phyloP scores from a whole-genome alignment of 2,329 filamentous ascomycete genomes.

The Hymenoscyphus linearis region DNA sequence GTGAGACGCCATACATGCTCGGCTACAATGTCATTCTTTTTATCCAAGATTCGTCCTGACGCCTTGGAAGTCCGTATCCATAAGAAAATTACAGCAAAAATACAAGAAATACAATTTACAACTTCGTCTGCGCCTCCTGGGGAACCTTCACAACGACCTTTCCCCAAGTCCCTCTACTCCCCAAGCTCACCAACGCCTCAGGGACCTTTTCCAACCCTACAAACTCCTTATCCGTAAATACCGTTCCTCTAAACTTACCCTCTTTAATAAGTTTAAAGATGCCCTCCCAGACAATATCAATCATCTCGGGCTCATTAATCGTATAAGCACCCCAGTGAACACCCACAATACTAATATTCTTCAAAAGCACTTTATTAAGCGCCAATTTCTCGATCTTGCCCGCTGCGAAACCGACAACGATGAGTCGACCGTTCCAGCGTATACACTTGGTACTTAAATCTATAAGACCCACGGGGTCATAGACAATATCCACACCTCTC shows the following conservation, averaged over 20 bases:
- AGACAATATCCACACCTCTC: constrained; percentile 79
- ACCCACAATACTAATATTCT: constrained; percentile 87
- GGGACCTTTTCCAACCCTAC: constrained; percentile 76
- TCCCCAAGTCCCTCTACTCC: constrained; percentile 82
- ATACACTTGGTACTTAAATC: constrained; percentile 85
- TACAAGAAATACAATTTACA: constrained; percentile 34
- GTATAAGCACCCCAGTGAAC: constrained; percentile 89
- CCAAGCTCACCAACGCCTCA: constrained; percentile 70
- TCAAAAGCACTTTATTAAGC: constrained; percentile 85
- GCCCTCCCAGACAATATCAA: constrained; percentile 73
- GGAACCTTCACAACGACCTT: constrained; percentile 90
- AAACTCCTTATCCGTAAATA: constrained; percentile 77
- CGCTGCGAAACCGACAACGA: constrained; percentile 86
- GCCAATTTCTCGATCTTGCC: constrained; percentile 86
- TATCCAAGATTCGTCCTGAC: no score
- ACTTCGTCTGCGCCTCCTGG: constrained; percentile 55
- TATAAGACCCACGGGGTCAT: constrained; percentile 88
- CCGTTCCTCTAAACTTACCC: constrained; percentile 76
- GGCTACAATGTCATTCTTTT: no score
- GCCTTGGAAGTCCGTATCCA: no score
- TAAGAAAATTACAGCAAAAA: no score
- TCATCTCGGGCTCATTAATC: constrained; percentile 63
- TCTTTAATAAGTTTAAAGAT: constrained; percentile 71
- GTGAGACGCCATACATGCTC: no score
- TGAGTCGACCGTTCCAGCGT: constrained; percentile 83